Conservation (phyloP, 805 yeast genomes). For the Yamadazyma philogaea region DNA sequence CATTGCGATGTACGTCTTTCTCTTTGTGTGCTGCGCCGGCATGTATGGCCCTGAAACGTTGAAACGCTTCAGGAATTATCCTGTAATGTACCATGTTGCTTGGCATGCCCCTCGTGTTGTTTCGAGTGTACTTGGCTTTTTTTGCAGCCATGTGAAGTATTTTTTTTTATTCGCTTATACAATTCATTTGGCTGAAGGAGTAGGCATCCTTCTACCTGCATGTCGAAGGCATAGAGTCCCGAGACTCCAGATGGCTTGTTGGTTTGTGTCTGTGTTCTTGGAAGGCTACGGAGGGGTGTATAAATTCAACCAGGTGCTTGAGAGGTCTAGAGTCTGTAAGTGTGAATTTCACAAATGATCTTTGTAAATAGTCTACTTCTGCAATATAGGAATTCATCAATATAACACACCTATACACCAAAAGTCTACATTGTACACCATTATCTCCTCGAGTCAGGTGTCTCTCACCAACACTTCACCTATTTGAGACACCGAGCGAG, state of each 20-base stretch:
- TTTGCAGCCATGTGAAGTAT: constrained; percentile 15
- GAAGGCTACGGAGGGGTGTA: constrained; percentile 58
- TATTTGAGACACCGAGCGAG: neutral
- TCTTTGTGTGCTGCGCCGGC: constrained; percentile 18
- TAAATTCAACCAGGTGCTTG: constrained; percentile 40
- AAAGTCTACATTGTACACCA: too few relatives aligned
- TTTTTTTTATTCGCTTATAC: constrained; percentile 29
- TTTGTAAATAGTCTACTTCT: too few relatives aligned
- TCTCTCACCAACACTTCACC: neutral
- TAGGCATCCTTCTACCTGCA: constrained; percentile 45
- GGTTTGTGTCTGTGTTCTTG: constrained; percentile 52
- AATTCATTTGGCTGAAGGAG: constrained; percentile 52
- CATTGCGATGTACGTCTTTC: constrained; percentile 26
- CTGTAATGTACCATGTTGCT: constrained; percentile 13
- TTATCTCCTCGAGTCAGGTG: too few relatives aligned
- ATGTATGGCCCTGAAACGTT: constrained; percentile 21
- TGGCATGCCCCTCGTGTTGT: constrained; percentile 19
- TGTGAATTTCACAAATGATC: neutral
- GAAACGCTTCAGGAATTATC: constrained; percentile 19
- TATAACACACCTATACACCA: too few relatives aligned
- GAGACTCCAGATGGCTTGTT: constrained; percentile 41
- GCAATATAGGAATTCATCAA: too few relatives aligned
- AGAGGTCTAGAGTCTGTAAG: neutral
- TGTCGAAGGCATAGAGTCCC: constrained; percentile 62
- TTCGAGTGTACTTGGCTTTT: constrained; percentile 1